Conservation (phyloP, 495 filamentous ascomycete genomes). For the Neurospora tetrasperma region DNA sequence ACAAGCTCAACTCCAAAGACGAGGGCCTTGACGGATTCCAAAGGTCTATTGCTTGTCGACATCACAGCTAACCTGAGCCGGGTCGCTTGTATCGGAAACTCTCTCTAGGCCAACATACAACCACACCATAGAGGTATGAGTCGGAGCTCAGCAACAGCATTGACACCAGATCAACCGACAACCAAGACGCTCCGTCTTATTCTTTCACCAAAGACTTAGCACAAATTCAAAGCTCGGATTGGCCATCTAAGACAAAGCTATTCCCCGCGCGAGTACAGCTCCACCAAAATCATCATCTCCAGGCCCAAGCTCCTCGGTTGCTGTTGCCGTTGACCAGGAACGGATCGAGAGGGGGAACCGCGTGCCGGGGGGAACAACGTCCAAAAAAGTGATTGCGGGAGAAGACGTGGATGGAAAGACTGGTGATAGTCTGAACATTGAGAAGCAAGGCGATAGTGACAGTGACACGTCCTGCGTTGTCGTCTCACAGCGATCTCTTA, state of each 20-base stretch:
- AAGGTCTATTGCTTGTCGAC: neutral
- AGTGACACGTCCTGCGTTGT: neutral
- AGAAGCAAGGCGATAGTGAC: neutral
- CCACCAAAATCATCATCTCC: neutral
- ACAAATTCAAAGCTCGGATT: neutral
- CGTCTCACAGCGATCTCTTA: neutral
- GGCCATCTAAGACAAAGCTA: neutral
- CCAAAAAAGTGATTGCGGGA: neutral
- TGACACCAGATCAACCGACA: slow-evolving; percentile 1
- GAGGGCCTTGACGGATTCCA: neutral
- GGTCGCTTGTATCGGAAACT: slow-evolving; percentile 22
- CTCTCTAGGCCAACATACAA: slow-evolving; percentile 7
- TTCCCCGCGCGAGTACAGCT: neutral
- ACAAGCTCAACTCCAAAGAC: neutral
- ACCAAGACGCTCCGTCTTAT: neutral
- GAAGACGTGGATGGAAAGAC: neutral
- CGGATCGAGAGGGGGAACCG: neutral
- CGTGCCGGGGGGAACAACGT: neutral
- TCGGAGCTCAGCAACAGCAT: slow-evolving; percentile 10
- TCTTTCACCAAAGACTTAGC: neutral
- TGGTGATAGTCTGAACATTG: neutral
- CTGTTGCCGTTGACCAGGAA: neutral
- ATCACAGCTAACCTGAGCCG: slow-evolving; percentile 10
- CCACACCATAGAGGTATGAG: slow-evolving; percentile 9
- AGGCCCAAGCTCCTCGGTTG: neutral